phyloP scores from a whole-genome alignment of 768 basidiomycete genomes.

The Galerina marginata region DNA sequence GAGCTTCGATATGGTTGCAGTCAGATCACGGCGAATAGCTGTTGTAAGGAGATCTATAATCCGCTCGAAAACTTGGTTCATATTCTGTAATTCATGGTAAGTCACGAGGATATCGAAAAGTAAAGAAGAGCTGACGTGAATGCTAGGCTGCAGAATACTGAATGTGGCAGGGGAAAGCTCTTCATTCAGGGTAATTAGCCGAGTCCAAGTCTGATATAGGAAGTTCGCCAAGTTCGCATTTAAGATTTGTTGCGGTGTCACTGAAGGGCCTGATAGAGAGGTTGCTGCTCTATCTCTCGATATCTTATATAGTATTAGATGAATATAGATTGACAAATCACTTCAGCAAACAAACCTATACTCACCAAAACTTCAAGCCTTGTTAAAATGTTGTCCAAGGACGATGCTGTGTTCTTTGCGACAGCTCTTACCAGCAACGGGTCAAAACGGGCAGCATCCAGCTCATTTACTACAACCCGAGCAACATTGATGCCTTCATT shows the following conservation, averaged over 20 bases:
- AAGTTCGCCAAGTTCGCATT: slow-evolving; percentile 84
- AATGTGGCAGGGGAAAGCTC: slow-evolving; percentile 72
- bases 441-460: slow-evolving; percentile 93
- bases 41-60: slow-evolving; percentile 66
- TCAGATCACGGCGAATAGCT: slow-evolving; percentile 81
- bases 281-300: slow-evolving; percentile 79
- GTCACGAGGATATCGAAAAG: neutral
- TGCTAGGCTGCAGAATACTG: slow-evolving; percentile 54
- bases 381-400: slow-evolving; percentile 70
- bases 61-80: slow-evolving; percentile 55
- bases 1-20: slow-evolving; percentile 78
- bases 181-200: slow-evolving; percentile 65
- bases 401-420: slow-evolving; percentile 71
- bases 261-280: slow-evolving; percentile 73
- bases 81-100: slow-evolving; percentile 42
- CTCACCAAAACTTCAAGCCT: slow-evolving; percentile 75
- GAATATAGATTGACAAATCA: slow-evolving; percentile 1
- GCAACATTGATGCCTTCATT: slow-evolving; percentile 81
- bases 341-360: slow-evolving; percentile 1
- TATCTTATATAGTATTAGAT: slow-evolving; percentile 49
- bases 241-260: slow-evolving; percentile 76
- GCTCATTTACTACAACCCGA: slow-evolving; percentile 83
- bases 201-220: slow-evolving; percentile 76
- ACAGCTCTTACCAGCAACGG: slow-evolving; percentile 83
- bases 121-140: slow-evolving; percentile 53